Conservation (phyloP, 2,329 filamentous ascomycete genomes). For the Dendrostoma leiphaemia region DNA sequence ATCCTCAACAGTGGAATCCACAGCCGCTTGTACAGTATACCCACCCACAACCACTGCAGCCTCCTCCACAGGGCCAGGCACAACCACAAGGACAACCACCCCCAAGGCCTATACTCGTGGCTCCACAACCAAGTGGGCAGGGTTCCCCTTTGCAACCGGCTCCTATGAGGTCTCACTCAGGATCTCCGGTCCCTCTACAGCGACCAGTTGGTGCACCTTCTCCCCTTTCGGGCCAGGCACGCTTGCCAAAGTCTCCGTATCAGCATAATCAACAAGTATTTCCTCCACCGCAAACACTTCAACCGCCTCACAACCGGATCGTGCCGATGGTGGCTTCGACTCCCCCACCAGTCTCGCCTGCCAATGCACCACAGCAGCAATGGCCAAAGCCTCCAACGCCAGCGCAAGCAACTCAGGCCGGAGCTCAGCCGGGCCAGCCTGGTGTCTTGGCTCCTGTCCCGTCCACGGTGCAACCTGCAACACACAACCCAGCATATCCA, state of each 20-base stretch:
- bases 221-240: constrained; percentile 8
- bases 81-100: constrained; percentile 5
- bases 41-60: constrained; percentile 17
- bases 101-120: constrained; percentile 28
- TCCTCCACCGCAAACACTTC: constrained; percentile 8
- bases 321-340: constrained; percentile 9
- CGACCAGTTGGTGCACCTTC: constrained; percentile 10
- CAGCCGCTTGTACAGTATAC: constrained; percentile 17
- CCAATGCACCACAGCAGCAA: constrained; percentile 4
- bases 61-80: constrained; percentile 10
- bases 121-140: constrained; percentile 35
- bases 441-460: background rate
- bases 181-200: constrained; percentile 24
- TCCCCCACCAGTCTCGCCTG: constrained; percentile 11
- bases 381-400: constrained; percentile 13
- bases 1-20: constrained; percentile 10
- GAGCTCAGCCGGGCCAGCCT: constrained; percentile 4
- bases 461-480: constrained; percentile 18
- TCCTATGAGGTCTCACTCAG: constrained; percentile 26
- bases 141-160: constrained; percentile 25
- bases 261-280: constrained; percentile 16
- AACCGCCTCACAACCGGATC: constrained; percentile 4
- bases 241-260: constrained; percentile 11
- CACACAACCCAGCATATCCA: constrained; percentile 10
- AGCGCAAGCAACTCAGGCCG: background rate